phyloP scores from a whole-genome alignment of 257 asterid species.

The Gynochthodes officinalis region DNA sequence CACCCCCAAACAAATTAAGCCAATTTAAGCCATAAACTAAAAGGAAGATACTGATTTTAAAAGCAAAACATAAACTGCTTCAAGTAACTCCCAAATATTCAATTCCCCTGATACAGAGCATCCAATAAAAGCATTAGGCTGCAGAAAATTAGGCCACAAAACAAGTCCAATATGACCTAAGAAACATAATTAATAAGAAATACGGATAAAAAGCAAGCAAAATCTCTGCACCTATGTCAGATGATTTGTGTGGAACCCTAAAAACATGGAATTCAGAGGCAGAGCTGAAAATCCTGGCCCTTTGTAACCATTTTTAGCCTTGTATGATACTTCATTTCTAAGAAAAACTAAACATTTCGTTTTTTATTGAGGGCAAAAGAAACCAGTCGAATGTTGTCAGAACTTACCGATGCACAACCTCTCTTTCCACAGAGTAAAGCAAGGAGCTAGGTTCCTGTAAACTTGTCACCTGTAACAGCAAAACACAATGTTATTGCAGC shows the following conservation, averaged over 20 bases:
- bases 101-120: neutral
- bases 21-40: neutral
- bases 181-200: neutral
- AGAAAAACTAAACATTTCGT: neutral
- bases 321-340: neutral
- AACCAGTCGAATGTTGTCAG: constrained; percentile 1
- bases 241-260: neutral
- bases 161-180: neutral
- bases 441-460: neutral
- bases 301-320: neutral
- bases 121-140: neutral
- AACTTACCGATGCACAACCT: constrained; percentile 10
- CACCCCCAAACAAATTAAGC: neutral
- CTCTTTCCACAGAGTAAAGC: constrained; percentile 11
- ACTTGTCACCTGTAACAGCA: constrained; percentile 10
- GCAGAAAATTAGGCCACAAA: neutral
- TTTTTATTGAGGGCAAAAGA: neutral
- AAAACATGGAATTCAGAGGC: neutral
- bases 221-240: neutral
- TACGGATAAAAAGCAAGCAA: neutral
- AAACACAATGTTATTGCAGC: neutral
- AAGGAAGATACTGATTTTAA: neutral
- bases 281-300: neutral
- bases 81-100: neutral
- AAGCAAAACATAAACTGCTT: neutral